Evolutionary conservation across 2,329 filamentous ascomycete species (phyloP).

Genomic region (Elsinoe arachidis): DNA sequence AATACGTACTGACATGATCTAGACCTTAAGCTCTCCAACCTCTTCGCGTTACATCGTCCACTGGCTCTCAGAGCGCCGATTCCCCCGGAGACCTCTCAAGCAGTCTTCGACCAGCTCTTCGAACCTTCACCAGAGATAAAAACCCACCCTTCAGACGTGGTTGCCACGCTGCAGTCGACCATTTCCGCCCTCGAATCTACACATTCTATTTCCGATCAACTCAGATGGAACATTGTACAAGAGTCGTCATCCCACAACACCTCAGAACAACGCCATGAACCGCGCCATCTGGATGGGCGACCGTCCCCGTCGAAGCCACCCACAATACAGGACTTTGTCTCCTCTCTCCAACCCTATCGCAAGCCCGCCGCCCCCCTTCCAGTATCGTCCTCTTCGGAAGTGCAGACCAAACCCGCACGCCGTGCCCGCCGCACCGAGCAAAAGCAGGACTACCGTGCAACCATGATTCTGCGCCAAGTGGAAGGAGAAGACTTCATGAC

Average conservation of each 20-base stretch:
- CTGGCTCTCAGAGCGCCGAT: constrained; percentile 81
- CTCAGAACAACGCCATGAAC: constrained; percentile 25
- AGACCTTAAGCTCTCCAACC: constrained; percentile 84
- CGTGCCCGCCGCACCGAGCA: background rate
- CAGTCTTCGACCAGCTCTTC: constrained; percentile 81
- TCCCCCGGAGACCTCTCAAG: constrained; percentile 60
- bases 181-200: constrained; percentile 30
- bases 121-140: constrained; percentile 39
- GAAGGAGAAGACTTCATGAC: constrained; percentile 11
- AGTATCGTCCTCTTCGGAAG: constrained; percentile 26
- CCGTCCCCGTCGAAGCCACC: constrained; percentile 18
- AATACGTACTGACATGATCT: constrained; percentile 18
- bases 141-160: constrained; percentile 30
- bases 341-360: constrained; percentile 61
- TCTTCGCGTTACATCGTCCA: constrained; percentile 92
- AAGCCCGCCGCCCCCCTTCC: constrained; percentile 73
- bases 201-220: constrained; percentile 28
- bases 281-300: constrained; percentile 28
- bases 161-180: constrained; percentile 37
- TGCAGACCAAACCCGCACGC: constrained; percentile 28
- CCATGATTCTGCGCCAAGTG: constrained; percentile 4
- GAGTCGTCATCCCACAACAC: constrained; percentile 27
- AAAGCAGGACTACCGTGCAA: constrained; percentile 10
- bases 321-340: constrained; percentile 33
- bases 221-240: constrained; percentile 31